Conservation (phyloP, 805 yeast species). For the Schizosaccharomyces japonicus region DNA sequence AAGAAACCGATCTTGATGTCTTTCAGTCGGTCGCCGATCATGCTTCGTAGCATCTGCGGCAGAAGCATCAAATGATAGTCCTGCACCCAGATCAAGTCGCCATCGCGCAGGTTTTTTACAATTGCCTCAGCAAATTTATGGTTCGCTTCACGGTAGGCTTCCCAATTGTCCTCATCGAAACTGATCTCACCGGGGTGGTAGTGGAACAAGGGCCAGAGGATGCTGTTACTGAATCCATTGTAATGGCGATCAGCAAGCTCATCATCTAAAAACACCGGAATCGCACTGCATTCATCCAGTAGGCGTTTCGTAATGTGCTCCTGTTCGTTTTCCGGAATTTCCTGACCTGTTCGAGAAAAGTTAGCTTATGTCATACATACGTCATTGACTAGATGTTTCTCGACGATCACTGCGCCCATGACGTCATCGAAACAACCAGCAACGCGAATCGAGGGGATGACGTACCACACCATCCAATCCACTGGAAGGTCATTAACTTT, state of each 20-base stretch:
- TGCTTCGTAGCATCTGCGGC: conserved; percentile 62
- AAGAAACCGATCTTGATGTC: conserved; percentile 74
- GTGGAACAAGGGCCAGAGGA: conserved; percentile 93
- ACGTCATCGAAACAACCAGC: not conserved
- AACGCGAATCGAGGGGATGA: not conserved
- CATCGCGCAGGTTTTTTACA: conserved; percentile 43
- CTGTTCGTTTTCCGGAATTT: conserved; percentile 57
- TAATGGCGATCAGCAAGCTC: conserved; percentile 86
- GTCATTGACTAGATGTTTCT: not conserved
- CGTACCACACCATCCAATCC: conserved; percentile 94
- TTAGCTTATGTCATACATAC: conserved; percentile 4
- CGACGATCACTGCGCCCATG: not conserved
- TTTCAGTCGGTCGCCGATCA: conserved; percentile 23
- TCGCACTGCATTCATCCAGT: conserved; percentile 56
- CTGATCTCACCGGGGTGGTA: conserved; percentile 98
- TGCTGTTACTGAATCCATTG: conserved; percentile 85
- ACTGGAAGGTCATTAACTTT: conserved; percentile 60
- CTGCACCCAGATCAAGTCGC: conserved; percentile 90
- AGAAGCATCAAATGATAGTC: conserved; percentile 91
- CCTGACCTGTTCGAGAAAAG: conserved; percentile 19
- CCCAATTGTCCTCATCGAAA: conserved; percentile 94
- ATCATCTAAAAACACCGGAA: conserved; percentile 71
- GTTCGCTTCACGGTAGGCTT: conserved; percentile 87
- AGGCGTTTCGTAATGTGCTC: conserved; percentile 45
- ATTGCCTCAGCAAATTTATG: conserved; percentile 54